Evolutionary conservation across 495 filamentous ascomycete species (phyloP), one percentile per base, ranked within the genome.

Genomic region (Beverwykella pulmonaria): DNA sequence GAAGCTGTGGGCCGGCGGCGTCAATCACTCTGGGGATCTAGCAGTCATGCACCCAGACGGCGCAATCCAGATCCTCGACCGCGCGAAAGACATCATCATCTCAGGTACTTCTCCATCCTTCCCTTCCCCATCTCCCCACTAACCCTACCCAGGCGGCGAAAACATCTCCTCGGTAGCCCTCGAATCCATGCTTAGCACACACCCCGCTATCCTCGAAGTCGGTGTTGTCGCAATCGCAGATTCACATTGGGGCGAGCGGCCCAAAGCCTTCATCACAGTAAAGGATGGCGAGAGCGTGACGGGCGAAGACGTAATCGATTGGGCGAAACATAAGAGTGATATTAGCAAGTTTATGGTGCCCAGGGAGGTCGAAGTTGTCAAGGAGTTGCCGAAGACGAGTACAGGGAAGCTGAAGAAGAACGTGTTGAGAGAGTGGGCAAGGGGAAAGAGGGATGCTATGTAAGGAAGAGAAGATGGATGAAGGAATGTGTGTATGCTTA

Each of bases 371-470:
- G 92, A 96, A 78, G 81, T 98, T 57, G 86, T 98, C 30, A 63
- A 78, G 23, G 92, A 97, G 76, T 79, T 98, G 59, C 94, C 94
- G 14, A 98, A 98, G 84, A 98, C 95, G 26, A 92, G 89, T 72
- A 98, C 94, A 1, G 94, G 94, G 26, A 98, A 98, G 82, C 79
- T 98, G 57, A 88, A 90, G 83, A 98, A 98, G 84, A 98, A 97
- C 75, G 86, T 96, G 44, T 73, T 98, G 48, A 79, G 93, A 64
- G 90, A 92, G 72, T 93, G 92, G 93, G 89, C 89, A 3, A 93
- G 85, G 77, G 61, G 60, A 22, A 55, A 61, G 10, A 20, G 27
- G 25, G 60, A 50, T 54, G 54, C n/a, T n/a, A n/a, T n/a, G n/a
- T n/a, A n/a, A n/a, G n/a, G n/a, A n/a, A n/a, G n/a, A n/a, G n/a